Evolutionary conservation across 2,329 filamentous ascomycete genomes (phyloP), one percentile per base, ranked within the genome.

Genomic region (Rosellinia necatrix): DNA sequence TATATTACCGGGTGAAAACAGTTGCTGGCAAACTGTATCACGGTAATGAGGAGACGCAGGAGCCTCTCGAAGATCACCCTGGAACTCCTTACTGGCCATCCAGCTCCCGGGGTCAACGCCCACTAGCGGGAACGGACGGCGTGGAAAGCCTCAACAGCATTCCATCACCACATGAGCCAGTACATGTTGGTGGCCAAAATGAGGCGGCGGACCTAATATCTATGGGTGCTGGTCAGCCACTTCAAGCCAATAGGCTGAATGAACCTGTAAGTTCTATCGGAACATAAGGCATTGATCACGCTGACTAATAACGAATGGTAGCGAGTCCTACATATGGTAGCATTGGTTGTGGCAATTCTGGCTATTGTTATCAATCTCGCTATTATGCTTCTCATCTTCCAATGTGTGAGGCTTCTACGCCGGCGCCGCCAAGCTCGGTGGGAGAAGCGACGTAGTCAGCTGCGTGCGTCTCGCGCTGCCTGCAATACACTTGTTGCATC

Each of bases 1-100:
- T 79, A 42, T 70, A 73, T 38, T 62, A 71, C 44, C 72, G 73
- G 43, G 68, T 78, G 48, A 72, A 72, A 59, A 69, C 74, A 38
- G 67, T 69, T 32, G 72, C 70, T 40, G 64, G 65, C 40, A 64
- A 65, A 9, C 40, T 76, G 3, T 75, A 74, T 50, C 65, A 63
- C 38, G 56, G 56, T 34, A 22, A 25, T 10, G 32, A 50, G 15
- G 24, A 25, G 49, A 17, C 22, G 21, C 21, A 30, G 21, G 22
- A 7, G 15, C 37, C 25, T 32, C 27, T 10, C 17, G 50, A 55
- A 29, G 56, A 48, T 46, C 56, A 55, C 49, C 49, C 44, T 22
- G 50, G 58, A 40, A 62, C 43, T 12, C 47, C 61, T 30, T 59
- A 64, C 51, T 63, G 66, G 56, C 61, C 65, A 40, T 65, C 64